These are phyloP conservation scores for Centella asiatica DNA, from an alignment of 129 eudicot species.

Conservation along the genomic window DNA sequence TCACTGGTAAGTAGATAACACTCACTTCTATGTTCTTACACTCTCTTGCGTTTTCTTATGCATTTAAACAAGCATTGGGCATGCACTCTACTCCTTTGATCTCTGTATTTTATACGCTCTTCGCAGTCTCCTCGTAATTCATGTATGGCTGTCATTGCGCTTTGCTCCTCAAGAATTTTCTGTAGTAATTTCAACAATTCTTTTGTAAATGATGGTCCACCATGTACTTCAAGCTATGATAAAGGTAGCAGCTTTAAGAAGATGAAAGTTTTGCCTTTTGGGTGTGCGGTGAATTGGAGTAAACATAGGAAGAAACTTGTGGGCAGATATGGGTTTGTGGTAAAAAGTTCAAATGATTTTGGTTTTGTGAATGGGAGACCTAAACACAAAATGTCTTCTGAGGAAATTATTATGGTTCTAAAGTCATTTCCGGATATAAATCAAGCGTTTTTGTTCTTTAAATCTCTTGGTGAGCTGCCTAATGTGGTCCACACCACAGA, in stretches of 20 bases:
- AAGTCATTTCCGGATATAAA: conserved; percentile 43
- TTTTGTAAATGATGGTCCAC: conserved; percentile 7
- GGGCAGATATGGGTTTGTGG: conserved; percentile 29
- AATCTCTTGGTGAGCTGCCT: conserved; percentile 47
- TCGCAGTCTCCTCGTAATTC: conserved; percentile 13
- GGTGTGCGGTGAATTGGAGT: conserved; percentile 47
- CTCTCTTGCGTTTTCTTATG: conserved; percentile 1
- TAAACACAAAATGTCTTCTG: conserved; percentile 30
- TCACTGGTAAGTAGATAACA: conserved; percentile 3
- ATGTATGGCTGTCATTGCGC: conserved; percentile 47
- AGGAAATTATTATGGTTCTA: conserved; percentile 43
- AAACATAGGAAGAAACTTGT: conserved; percentile 39
- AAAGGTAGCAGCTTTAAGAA: conserved; percentile 19
- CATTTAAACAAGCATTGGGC: conserved; percentile 17
- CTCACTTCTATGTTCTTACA: background rate
- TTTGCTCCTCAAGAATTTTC: conserved; percentile 39
- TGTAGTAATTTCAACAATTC: conserved; percentile 20
- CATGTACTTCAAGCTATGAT: conserved; percentile 7
- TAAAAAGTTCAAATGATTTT: conserved; percentile 30
- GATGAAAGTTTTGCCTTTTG: conserved; percentile 26
- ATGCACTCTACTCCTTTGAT: conserved; percentile 6
- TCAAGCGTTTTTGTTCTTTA: conserved; percentile 49
- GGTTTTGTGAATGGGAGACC: conserved; percentile 15
- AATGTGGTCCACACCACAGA: conserved; percentile 62
- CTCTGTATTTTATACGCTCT: background rate